Base-by-base conservation (phyloP, 163 green algal species). In the Volvox carteri region DNA sequence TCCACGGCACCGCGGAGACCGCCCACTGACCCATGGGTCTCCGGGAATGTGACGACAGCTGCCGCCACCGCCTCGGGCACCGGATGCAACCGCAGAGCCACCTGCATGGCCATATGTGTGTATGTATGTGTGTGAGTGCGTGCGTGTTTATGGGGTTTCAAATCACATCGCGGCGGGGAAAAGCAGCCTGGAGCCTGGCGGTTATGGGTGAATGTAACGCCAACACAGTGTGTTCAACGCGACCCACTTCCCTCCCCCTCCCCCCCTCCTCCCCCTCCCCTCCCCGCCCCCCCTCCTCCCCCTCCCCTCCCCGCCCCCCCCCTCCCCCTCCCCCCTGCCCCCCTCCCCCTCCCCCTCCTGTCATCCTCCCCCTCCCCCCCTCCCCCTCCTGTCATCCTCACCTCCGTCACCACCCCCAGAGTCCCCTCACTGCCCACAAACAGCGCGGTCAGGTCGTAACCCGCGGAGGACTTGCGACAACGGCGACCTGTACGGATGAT, bases 391-490 rank as follows among this genome's bases (percentile, higher is more conserved):
- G n/a, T n/a, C 30, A 16, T 1, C 6, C 88, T 85, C 65, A 97
- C 75, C 92, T 97, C 96, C 14, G 96, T 98, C 50, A 98, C 95
- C 48, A 98, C 90, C 0, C 92, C 96, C 75, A 98, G 93, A 11
- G 96, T 98, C 39, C 96, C 96, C 90, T 98, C 96, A n/a, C 77
- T 93, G 54, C 96, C 96, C n/a, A 98, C 89, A 58, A 98, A 85
- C 60, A 98, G 92, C 14, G 90, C 89, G 0, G 95, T 95, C 28
- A 98, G 92, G 93, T 98, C 96, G 91, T 96, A 97, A 35, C 95
- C 95, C 6, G 95, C 92, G 58, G 78, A 91, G 72, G 87, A 92
- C 85, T 94, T 94, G 39, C 91, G 89, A 28, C 89, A 88, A 1
- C 88, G 87, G 54, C 70, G 77, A 73, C 92, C 93, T n/a, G 90